Evolutionary conservation across 2,329 filamentous ascomycete species (phyloP).

Genomic region (Colletotrichum siamense): DNA sequence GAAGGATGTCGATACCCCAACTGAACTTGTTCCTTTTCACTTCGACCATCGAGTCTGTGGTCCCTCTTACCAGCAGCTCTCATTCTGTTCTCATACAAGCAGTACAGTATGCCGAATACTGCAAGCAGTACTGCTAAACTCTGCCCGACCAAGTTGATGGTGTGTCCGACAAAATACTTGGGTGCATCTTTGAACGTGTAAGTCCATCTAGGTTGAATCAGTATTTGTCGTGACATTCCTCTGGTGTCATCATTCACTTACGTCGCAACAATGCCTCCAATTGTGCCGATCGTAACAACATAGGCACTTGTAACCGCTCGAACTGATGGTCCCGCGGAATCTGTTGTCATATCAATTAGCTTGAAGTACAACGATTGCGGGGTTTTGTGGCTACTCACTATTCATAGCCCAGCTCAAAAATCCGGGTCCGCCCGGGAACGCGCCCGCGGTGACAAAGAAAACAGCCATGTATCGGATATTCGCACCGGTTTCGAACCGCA

Average conservation of each 20-base stretch:
- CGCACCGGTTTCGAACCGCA: slow-evolving; percentile 46
- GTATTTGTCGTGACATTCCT: not conserved
- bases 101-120: slow-evolving; percentile 55
- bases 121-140: slow-evolving; percentile 48
- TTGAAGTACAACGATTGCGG: not conserved
- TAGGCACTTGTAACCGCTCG: slow-evolving; percentile 62
- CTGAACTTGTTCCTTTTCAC: slow-evolving; percentile 48
- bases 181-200: slow-evolving; percentile 53
- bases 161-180: slow-evolving; percentile 54
- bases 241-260: slow-evolving; percentile 31
- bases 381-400: slow-evolving; percentile 37
- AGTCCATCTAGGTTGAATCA: slow-evolving; percentile 47
- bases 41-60: slow-evolving; percentile 52
- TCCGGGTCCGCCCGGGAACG: slow-evolving; percentile 62
- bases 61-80: slow-evolving; percentile 38
- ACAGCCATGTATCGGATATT: slow-evolving; percentile 58
- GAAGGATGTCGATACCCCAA: slow-evolving; percentile 60
- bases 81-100: slow-evolving; percentile 56
- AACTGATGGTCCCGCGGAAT: slow-evolving; percentile 60
- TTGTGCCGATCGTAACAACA: slow-evolving; percentile 59
- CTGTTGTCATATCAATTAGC: slow-evolving; percentile 19
- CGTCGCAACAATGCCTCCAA: slow-evolving; percentile 63
- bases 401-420: slow-evolving; percentile 66
- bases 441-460: slow-evolving; percentile 60
- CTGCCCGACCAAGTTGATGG: slow-evolving; percentile 62